A percentile compares a stretch with the other conserved stretches of the same genome.
Conservation (phyloP, 2,329 filamentous ascomycete genomes). For the Claviceps paspali region DNA sequence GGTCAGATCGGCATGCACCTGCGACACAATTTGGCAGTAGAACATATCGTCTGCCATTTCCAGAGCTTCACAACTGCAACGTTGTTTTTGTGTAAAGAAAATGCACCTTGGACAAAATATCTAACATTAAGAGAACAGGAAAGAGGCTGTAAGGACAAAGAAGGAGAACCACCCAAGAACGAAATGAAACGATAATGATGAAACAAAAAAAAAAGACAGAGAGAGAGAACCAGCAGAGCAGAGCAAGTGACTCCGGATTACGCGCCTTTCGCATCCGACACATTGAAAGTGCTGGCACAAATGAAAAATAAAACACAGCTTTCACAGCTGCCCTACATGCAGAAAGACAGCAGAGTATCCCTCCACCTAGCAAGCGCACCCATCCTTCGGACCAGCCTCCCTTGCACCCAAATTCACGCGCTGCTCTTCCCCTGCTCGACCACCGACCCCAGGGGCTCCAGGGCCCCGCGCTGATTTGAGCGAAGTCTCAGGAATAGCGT, state of each 20-base stretch:
- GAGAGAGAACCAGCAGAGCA: too few relatives aligned
- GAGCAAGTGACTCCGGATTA: conserved; percentile 7
- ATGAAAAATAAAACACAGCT: conserved; percentile 1
- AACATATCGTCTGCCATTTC: too few relatives aligned
- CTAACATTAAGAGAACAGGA: conserved; percentile 3
- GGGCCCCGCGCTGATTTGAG: conserved; percentile 75
- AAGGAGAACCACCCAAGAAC: conserved; percentile 1
- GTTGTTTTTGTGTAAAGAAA: too few relatives aligned
- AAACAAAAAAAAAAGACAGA: conserved; percentile 3
- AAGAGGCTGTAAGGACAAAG: neutral
- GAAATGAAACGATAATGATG: neutral
- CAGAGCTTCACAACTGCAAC: too few relatives aligned
- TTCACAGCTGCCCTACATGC: conserved; percentile 1
- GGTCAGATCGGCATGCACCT: neutral
- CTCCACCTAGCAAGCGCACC: conserved; percentile 61
- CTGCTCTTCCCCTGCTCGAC: conserved; percentile 49
- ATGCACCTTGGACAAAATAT: conserved; percentile 1
- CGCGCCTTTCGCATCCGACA: conserved; percentile 9
- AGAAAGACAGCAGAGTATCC: too few relatives aligned
- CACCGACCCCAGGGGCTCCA: conserved; percentile 44
- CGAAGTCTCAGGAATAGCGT: conserved; percentile 92
- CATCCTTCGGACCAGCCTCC: conserved; percentile 68
- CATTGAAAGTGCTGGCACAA: conserved; percentile 6
- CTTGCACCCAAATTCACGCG: conserved; percentile 70
- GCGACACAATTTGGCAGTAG: too few relatives aligned